phyloP scores from a whole-genome alignment of 1,139 yeast species.

The Hemisphaericaspora xylanilytica region DNA sequence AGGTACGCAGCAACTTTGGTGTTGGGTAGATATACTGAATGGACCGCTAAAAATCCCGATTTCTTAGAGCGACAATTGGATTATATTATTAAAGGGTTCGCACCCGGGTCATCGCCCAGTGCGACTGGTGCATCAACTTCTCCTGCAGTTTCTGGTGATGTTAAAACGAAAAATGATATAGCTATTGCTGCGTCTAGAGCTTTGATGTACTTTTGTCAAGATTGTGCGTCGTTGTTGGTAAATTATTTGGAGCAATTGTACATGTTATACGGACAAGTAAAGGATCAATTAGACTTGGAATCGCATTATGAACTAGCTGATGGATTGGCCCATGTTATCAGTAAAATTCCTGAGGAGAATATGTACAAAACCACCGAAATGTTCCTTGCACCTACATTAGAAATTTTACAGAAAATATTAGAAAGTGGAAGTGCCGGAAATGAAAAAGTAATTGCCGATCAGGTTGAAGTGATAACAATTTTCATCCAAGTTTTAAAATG shows the following conservation, averaged over 20 bases:
- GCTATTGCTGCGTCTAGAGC: slow-evolving; percentile 91
- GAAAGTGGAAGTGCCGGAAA: slow-evolving; percentile 16
- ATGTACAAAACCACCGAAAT: slow-evolving; percentile 39
- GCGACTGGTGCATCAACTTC: slow-evolving; percentile 1
- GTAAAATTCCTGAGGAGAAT: slow-evolving; percentile 45
- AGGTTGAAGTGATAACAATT: slow-evolving; percentile 71
- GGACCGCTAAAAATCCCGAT: slow-evolving; percentile 88
- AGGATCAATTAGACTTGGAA: slow-evolving; percentile 55
- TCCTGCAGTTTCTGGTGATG: slow-evolving; percentile 9
- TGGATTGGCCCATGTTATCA: slow-evolving; percentile 84
- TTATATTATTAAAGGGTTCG: slow-evolving; percentile 80
- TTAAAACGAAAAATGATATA: slow-evolving; percentile 45
- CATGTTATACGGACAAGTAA: slow-evolving; percentile 68
- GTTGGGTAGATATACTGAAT: slow-evolving; percentile 89
- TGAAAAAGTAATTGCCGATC: slow-evolving; percentile 59
- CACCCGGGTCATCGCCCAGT: slow-evolving; percentile 26
- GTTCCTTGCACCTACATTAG: slow-evolving; percentile 69
- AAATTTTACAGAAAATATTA: slow-evolving; percentile 36
- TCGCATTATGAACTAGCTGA: slow-evolving; percentile 81
- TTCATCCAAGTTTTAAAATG: slow-evolving; percentile 59
- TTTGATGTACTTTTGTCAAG: slow-evolving; percentile 90
- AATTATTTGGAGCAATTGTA: slow-evolving; percentile 74
- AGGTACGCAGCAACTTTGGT: slow-evolving; percentile 92
- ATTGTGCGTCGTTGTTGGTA: slow-evolving; percentile 70
- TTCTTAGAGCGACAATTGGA: slow-evolving; percentile 78